Percentiles rank a stretch among this genome's conserved stretches.
Conservation (phyloP, 2,329 filamentous ascomycete species). For the Tolypocladium tropicale region DNA sequence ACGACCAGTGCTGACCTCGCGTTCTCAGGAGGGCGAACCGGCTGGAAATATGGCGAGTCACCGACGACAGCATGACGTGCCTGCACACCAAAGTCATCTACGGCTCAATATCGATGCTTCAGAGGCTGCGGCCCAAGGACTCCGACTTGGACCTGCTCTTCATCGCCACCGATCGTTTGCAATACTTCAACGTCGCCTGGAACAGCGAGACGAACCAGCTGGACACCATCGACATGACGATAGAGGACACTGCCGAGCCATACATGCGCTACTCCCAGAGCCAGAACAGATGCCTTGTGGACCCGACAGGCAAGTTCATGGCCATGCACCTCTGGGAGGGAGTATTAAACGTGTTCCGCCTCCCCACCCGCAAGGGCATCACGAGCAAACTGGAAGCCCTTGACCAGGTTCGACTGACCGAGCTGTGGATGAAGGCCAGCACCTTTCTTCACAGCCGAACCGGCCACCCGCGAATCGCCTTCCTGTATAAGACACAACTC, state of each 20-base stretch:
- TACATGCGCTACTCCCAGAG: conserved; percentile 70
- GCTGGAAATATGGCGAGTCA: conserved; percentile 70
- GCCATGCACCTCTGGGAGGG: conserved; percentile 52
- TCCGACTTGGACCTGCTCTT: conserved; percentile 77
- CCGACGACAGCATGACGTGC: conserved; percentile 53
- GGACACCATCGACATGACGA: conserved; percentile 39
- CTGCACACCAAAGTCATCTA: conserved; percentile 64
- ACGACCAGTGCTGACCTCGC: neutral
- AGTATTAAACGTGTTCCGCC: conserved; percentile 43
- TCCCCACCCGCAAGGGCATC: conserved; percentile 34
- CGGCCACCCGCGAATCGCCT: conserved; percentile 46
- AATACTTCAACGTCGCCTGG: conserved; percentile 89
- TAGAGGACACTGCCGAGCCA: conserved; percentile 44
- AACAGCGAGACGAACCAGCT: conserved; percentile 45
- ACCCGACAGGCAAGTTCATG: conserved; percentile 59
- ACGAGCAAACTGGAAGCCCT: conserved; percentile 35
- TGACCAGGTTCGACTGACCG: conserved; percentile 45
- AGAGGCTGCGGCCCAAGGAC: conserved; percentile 66
- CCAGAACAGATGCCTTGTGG: conserved; percentile 72
- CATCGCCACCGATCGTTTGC: conserved; percentile 78
- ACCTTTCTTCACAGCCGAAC: conserved; percentile 49
- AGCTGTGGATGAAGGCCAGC: conserved; percentile 49
- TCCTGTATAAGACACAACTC: conserved; percentile 44
- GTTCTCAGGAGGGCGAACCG: conserved; percentile 65
- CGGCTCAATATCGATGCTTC: conserved; percentile 77